A percentile compares a stretch with the other conserved stretches of the same genome.
phyloP scores from a whole-genome alignment of 2,329 filamentous ascomycete genomes.

The Aspergillus texensis region DNA sequence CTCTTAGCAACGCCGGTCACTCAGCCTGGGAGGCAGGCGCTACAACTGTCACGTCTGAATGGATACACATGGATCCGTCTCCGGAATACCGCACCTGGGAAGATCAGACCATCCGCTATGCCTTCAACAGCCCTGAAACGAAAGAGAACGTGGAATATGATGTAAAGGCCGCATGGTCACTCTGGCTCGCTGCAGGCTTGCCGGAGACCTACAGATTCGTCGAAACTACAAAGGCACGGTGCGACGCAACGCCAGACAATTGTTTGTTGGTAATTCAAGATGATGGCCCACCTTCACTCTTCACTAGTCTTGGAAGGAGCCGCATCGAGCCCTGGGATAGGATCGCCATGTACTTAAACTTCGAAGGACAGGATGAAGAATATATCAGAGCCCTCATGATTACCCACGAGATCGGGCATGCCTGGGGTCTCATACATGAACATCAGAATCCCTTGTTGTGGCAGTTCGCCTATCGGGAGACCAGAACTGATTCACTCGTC shows the following conservation, averaged over 20 bases:
- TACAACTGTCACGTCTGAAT: not conserved
- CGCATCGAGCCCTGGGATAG: too few species aligned
- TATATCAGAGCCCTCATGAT: not conserved
- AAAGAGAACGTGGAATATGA: not conserved
- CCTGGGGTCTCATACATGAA: constrained; percentile 14
- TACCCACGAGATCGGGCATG: constrained; percentile 18
- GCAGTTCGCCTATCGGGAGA: not conserved
- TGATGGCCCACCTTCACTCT: too few species aligned
- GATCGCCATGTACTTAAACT: not conserved
- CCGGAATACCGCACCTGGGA: not conserved
- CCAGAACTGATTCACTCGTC: not conserved
- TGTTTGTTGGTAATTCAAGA: not conserved
- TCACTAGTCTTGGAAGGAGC: not conserved
- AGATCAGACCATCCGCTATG: not conserved
- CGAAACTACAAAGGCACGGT: not conserved
- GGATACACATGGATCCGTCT: not conserved
- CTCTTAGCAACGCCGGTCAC: not conserved
- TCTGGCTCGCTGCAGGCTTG: constrained; percentile 15
- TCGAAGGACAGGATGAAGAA: not conserved
- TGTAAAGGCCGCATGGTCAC: not conserved
- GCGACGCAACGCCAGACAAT: not conserved
- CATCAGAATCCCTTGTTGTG: constrained; percentile 13
- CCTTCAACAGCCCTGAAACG: not conserved
- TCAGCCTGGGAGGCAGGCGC: not conserved
- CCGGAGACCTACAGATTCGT: constrained; percentile 2